phyloP scores from a whole-genome alignment of 352 stramenopile genomes.

The Pythium sp. region DNA sequence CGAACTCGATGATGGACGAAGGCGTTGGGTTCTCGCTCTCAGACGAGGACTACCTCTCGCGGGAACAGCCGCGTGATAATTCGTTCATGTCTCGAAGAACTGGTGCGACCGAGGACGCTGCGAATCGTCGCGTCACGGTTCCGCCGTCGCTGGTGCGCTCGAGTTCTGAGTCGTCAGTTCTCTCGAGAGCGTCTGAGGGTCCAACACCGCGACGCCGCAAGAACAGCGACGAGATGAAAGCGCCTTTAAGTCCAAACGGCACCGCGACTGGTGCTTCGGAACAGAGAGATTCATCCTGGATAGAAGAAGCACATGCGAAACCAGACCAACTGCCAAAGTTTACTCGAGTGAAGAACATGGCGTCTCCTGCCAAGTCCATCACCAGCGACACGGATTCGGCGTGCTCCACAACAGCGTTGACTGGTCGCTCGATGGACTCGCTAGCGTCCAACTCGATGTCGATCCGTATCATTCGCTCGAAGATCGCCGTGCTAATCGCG shows the following conservation, averaged over 20 bases:
- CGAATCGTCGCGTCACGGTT: background rate
- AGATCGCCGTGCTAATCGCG: constrained; percentile 41
- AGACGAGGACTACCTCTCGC: constrained; percentile 69
- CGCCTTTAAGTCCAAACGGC: background rate
- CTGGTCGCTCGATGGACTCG: constrained; percentile 22
- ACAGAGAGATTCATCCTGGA: background rate
- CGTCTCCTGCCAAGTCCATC: constrained; percentile 47
- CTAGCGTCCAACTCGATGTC: constrained; percentile 29
- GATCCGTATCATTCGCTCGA: constrained; percentile 45
- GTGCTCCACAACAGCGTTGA: constrained; percentile 50
- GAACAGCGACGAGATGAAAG: constrained; percentile 14
- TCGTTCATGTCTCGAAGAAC: constrained; percentile 16
- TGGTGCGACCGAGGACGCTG: constrained; percentile 12
- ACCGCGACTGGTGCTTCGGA: background rate
- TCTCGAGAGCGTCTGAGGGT: constrained; percentile 5
- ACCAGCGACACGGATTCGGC: constrained; percentile 39
- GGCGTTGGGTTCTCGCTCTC: constrained; percentile 49
- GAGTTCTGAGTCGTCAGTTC: constrained; percentile 21
- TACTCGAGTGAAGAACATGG: constrained; percentile 34
- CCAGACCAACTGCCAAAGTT: background rate
- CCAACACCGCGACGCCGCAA: constrained; percentile 15
- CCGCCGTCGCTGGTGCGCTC: constrained; percentile 17
- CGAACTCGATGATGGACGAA: constrained; percentile 31
- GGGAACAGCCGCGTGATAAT: constrained; percentile 41
- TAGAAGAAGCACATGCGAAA: background rate